Percentiles rank a stretch among this genome's conserved stretches.
Evolutionary conservation across 305 asterid genomes (phyloP).

Genomic region (Fraxinus paxiana): DNA sequence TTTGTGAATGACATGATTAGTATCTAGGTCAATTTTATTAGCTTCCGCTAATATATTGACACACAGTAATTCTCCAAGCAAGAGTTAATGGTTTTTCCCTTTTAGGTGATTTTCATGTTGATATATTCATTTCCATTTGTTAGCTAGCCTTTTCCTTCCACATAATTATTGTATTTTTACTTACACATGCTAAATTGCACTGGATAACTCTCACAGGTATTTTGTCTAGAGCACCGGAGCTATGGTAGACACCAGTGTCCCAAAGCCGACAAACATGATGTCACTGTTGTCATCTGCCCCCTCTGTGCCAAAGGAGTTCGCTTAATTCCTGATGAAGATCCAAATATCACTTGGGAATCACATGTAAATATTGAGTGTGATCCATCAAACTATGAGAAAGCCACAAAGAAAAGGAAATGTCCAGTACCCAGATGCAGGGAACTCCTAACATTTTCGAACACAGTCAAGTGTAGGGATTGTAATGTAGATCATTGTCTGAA

Average conservation of each 20-base stretch:
- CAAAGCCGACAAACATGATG: slow-evolving; percentile 65
- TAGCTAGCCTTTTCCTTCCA: not conserved
- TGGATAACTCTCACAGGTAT: slow-evolving; percentile 44
- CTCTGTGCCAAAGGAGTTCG: slow-evolving; percentile 91
- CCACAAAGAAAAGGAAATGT: slow-evolving; percentile 80
- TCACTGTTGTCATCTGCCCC: slow-evolving; percentile 82
- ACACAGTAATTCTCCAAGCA: not conserved
- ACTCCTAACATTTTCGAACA: slow-evolving; percentile 75
- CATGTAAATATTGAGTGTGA: slow-evolving; percentile 88
- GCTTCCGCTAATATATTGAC: not conserved
- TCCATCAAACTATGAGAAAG: slow-evolving; percentile 80
- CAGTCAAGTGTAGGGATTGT: slow-evolving; percentile 77
- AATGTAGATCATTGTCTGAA: slow-evolving; percentile 70
- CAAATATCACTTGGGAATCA: slow-evolving; percentile 92
- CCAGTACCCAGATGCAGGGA: slow-evolving; percentile 88
- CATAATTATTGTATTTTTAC: not conserved
- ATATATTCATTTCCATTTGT: not conserved
- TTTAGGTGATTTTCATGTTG: not conserved
- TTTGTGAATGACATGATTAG: not conserved
- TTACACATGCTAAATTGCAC: not conserved
- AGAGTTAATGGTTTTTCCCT: not conserved
- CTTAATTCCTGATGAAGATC: slow-evolving; percentile 69
- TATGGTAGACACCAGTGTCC: slow-evolving; percentile 75
- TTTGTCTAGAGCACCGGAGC: slow-evolving; percentile 87
- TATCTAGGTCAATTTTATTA: not conserved